Evolutionary conservation across 306 rosid species (phyloP).

Genomic region (Ammopiptanthus mongolicus): DNA sequence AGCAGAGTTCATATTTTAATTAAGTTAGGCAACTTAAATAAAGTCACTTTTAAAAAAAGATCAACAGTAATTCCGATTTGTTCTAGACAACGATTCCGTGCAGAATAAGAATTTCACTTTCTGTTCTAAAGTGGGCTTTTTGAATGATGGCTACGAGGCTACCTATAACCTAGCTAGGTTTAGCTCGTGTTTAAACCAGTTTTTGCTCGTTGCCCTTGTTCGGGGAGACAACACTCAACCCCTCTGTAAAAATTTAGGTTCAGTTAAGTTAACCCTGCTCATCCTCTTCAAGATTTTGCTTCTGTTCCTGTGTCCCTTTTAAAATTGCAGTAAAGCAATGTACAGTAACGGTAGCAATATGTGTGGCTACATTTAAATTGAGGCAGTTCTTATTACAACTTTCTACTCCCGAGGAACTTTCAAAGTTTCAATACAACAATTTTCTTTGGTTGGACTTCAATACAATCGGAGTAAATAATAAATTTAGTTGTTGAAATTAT

Average conservation of each 20-base stretch:
- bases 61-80: background rate
- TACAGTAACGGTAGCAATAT: background rate
- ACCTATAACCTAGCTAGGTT: background rate
- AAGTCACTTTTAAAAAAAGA: background rate
- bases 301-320: background rate
- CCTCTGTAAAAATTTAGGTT: background rate
- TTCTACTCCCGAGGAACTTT: no score
- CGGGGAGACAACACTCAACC: conserved; percentile 40
- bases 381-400: no score
- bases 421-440: no score
- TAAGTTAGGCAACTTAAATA: conserved; percentile 26
- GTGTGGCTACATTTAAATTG: background rate
- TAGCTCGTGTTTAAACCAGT: conserved; percentile 11
- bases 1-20: background rate
- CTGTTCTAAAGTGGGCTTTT: background rate
- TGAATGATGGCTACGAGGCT: background rate
- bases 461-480: no score
- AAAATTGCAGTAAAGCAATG: background rate
- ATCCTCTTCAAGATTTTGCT: background rate
- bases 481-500: no score
- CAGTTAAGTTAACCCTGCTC: background rate
- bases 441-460: no score
- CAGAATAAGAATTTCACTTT: background rate
- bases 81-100: conserved; percentile 25
- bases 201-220: conserved; percentile 5